A percentile compares a stretch with the other conserved stretches of the same genome.
phyloP scores from a whole-genome alignment of 371 early-diverging fungal genomes.

The Blakeslea trispora region DNA sequence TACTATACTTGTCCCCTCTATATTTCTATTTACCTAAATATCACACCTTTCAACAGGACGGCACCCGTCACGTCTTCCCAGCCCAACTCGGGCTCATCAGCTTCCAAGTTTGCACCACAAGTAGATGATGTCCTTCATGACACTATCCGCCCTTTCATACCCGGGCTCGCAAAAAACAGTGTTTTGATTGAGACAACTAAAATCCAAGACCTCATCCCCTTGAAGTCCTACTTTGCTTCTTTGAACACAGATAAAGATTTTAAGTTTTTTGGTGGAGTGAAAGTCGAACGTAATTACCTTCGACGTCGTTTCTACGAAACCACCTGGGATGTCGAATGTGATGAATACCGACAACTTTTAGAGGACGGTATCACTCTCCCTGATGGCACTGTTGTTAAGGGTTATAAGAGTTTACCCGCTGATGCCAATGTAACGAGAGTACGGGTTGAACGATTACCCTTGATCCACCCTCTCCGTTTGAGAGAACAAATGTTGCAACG shows the following conservation, averaged over 20 bases:
- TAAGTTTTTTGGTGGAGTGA: background rate
- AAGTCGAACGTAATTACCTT: background rate
- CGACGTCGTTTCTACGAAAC: background rate
- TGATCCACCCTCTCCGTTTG: background rate
- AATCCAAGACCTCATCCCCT: background rate
- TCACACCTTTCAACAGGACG: too few species aligned
- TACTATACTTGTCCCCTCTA: too few species aligned
- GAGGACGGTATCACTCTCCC: background rate
- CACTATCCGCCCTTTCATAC: background rate
- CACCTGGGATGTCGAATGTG: background rate
- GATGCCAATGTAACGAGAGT: background rate
- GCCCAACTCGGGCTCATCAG: background rate
- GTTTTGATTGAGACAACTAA: background rate
- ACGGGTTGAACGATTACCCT: background rate
- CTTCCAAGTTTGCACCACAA: background rate
- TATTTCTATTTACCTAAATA: too few species aligned
- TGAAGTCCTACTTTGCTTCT: background rate
- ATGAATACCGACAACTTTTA: background rate
- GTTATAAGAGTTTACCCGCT: background rate
- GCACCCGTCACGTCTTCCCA: too few species aligned
- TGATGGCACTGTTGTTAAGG: background rate
- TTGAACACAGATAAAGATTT: background rate
- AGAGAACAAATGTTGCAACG: background rate
- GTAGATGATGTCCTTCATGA: background rate
- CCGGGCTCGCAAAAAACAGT: background rate